Percentiles rank a stretch among this genome's conserved stretches.
Evolutionary conservation across 305 asterid species (phyloP).

Genomic region (Andrographis paniculata): DNA sequence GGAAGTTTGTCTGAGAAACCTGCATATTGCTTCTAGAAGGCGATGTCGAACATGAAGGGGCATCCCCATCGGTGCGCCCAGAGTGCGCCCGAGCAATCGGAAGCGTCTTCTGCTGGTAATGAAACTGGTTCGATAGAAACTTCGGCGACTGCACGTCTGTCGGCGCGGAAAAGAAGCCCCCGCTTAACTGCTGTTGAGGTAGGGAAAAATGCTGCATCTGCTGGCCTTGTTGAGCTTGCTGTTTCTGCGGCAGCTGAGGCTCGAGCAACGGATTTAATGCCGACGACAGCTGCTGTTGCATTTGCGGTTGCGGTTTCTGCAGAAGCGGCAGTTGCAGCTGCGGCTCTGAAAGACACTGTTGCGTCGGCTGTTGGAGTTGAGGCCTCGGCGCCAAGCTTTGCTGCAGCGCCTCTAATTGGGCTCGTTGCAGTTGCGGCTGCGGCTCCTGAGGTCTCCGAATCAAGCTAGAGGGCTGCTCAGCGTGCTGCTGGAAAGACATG

Average conservation of each 20-base stretch:
- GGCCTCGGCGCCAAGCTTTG: constrained; percentile 37
- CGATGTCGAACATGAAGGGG: constrained; percentile 64
- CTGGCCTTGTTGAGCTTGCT: constrained; percentile 44
- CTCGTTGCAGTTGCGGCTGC: constrained; percentile 44
- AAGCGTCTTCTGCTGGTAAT: constrained; percentile 44
- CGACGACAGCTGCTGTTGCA: constrained; percentile 31
- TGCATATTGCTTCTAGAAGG: constrained; percentile 64
- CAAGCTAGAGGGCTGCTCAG: constrained; percentile 37
- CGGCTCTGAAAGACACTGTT: constrained; percentile 38
- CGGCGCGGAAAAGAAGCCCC: constrained; percentile 41
- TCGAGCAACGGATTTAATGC: constrained; percentile 42
- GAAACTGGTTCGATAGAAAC: constrained; percentile 50
- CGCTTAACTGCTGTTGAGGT: constrained; percentile 39
- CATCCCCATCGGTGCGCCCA: constrained; percentile 57
- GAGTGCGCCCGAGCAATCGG: constrained; percentile 34
- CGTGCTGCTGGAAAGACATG: constrained; percentile 49
- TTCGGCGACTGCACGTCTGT: constrained; percentile 48
- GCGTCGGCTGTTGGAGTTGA: constrained; percentile 23
- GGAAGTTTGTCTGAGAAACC: constrained; percentile 41
- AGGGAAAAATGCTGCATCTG: constrained; percentile 36
- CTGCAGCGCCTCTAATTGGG: constrained; percentile 21
- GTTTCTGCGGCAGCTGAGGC: constrained; percentile 43
- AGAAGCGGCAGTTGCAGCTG: constrained; percentile 53
- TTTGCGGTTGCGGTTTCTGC: constrained; percentile 50
- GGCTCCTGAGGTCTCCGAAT: constrained; percentile 60